These are phyloP conservation scores for Pichia thaimueangensis DNA, from an alignment of 805 yeast species.

Conservation along the genomic window DNA sequence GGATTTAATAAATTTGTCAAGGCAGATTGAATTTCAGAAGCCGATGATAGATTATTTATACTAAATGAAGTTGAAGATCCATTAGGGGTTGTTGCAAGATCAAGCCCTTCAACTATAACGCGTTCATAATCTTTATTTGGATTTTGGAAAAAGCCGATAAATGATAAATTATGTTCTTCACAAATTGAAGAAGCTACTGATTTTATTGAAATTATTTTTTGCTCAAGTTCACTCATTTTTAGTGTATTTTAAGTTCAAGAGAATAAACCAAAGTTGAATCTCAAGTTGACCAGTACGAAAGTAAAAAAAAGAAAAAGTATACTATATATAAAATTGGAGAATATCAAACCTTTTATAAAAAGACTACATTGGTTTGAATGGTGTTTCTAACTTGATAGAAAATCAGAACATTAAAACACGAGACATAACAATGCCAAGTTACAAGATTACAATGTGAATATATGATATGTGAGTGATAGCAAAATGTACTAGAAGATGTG, in stretches of 20 bases:
- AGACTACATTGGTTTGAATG: background rate
- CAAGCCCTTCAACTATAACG: conserved; percentile 4
- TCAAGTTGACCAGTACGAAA: background rate
- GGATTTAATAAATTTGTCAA: conserved; percentile 8
- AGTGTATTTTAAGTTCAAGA: background rate
- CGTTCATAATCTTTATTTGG: conserved; percentile 4
- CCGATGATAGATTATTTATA: conserved; percentile 2
- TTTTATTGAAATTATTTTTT: conserved; percentile 1
- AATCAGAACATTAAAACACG: background rate
- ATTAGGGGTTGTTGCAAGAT: conserved; percentile 3
- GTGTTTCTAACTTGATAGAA: background rate
- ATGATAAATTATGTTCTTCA: conserved; percentile 7
- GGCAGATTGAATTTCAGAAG: conserved; percentile 6
- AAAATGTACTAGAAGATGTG: no score
- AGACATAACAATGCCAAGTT: background rate
- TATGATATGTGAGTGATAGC: no score
- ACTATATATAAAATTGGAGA: no score
- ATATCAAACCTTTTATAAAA: no score
- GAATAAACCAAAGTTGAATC: no score
- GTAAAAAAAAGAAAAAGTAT: background rate
- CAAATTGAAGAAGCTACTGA: conserved; percentile 6
- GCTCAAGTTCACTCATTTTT: conserved; percentile 1
- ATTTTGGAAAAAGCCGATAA: conserved; percentile 13
- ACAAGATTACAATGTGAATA: no score
- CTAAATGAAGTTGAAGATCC: conserved; percentile 2